A percentile compares a stretch with the other conserved stretches of the same genome.
Evolutionary conservation across 2,329 filamentous ascomycete genomes (phyloP).

Genomic region (Plenodomus tracheiphilus): DNA sequence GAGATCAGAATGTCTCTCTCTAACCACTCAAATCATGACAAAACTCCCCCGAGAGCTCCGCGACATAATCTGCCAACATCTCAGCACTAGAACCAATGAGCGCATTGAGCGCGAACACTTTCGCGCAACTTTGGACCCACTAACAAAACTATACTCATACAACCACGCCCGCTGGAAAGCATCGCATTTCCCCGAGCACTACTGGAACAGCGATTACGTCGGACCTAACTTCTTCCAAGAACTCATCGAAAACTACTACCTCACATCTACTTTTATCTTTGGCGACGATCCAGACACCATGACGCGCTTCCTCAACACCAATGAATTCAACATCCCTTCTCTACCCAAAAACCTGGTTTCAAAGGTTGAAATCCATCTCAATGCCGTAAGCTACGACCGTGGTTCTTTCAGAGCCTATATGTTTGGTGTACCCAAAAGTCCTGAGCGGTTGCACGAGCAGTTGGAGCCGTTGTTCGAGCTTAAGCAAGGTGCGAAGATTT

Average conservation of each 20-base stretch:
- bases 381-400: conserved; percentile 19
- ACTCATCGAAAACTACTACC: conserved; percentile 21
- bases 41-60: conserved; percentile 21
- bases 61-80: conserved; percentile 23
- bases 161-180: conserved; percentile 21
- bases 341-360: conserved; percentile 13
- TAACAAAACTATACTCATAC: conserved; percentile 18
- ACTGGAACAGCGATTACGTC: conserved; percentile 15
- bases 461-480: conserved; percentile 19
- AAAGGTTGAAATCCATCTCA: conserved; percentile 17
- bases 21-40: conserved; percentile 9
- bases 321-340: conserved; percentile 15
- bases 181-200: conserved; percentile 19
- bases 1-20: conserved; percentile 15
- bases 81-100: conserved; percentile 12
- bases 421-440: conserved; percentile 18
- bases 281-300: conserved; percentile 19
- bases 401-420: conserved; percentile 25
- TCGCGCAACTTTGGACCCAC: conserved; percentile 19
- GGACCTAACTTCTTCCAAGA: conserved; percentile 10
- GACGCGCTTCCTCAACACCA: conserved; percentile 16
- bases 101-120: conserved; percentile 24
- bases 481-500: conserved; percentile 14
- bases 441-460: conserved; percentile 17
- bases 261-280: conserved; percentile 23